These are phyloP conservation scores for Sungouiozyma intestinalis DNA, from an alignment of 805 yeast species.

Conservation along the genomic window DNA sequence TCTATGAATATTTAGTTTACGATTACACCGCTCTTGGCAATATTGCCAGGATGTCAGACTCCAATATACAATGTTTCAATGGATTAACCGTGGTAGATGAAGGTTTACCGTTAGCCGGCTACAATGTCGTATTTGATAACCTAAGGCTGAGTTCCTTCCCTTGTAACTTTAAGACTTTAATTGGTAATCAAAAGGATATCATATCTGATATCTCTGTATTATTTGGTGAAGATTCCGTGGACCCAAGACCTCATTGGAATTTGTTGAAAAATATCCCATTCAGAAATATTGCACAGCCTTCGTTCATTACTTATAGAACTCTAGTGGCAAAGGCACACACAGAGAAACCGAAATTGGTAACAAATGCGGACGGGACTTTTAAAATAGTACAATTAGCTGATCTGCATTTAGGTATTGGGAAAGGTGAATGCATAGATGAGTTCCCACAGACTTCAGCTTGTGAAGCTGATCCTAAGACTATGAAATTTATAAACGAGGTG, in stretches of 20 bases:
- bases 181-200: slow-evolving; percentile 9
- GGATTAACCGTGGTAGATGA: neutral
- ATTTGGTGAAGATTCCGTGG: slow-evolving; percentile 63
- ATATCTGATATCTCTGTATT: slow-evolving; percentile 56
- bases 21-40: slow-evolving; percentile 9
- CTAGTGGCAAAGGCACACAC: neutral
- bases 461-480: slow-evolving; percentile 68
- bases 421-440: slow-evolving; percentile 70
- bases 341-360: slow-evolving; percentile 3
- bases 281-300: neutral
- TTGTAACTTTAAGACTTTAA: neutral
- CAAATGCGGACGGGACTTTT: slow-evolving; percentile 38
- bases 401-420: slow-evolving; percentile 78
- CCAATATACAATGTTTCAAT: neutral
- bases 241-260: slow-evolving; percentile 68
- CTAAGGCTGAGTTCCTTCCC: neutral
- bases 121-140: neutral
- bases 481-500: slow-evolving; percentile 47
- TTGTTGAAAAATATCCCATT: slow-evolving; percentile 13
- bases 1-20: slow-evolving; percentile 15
- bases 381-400: slow-evolving; percentile 88
- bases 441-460: slow-evolving; percentile 50
- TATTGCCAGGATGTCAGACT: neutral
- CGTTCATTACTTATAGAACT: neutral
- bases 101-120: neutral